These are phyloP conservation scores for Aspergillus nanangensis DNA, from an alignment of 495 filamentous ascomycete species.

Conservation along the genomic window DNA sequence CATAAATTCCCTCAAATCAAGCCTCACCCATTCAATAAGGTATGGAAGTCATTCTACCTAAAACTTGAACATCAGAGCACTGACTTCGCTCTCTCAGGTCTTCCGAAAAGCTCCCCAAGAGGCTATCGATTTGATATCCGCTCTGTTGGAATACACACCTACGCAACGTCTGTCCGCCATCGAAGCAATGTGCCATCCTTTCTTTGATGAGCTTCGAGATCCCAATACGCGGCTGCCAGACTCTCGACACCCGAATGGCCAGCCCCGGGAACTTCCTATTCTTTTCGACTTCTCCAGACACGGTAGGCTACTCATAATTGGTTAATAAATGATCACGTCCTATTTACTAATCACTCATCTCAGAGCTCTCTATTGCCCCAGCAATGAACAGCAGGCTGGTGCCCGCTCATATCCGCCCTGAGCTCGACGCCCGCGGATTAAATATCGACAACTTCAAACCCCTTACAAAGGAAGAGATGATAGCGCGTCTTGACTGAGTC, in stretches of 20 bases:
- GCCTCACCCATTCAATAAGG: conserved; percentile 97
- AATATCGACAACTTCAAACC: conserved; percentile 94
- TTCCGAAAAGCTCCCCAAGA: conserved; percentile 91
- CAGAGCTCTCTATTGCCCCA: conserved; percentile 93
- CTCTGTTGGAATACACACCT: conserved; percentile 91
- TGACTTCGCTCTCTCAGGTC: conserved; percentile 47
- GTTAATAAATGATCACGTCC: no score
- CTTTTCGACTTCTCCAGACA: conserved; percentile 94
- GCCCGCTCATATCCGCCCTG: conserved; percentile 71
- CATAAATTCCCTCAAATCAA: conserved; percentile 99
- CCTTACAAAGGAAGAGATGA: conserved; percentile 89
- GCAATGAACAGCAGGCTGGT: conserved; percentile 83
- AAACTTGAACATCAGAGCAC: not conserved
- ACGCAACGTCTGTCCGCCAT: conserved; percentile 91
- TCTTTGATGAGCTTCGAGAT: conserved; percentile 95
- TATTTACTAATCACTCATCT: not conserved
- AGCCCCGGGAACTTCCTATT: conserved; percentile 72
- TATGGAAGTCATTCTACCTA: conserved; percentile 23
- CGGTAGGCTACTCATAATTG: conserved; percentile 58
- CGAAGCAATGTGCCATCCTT: conserved; percentile 96
- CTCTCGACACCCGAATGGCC: conserved; percentile 77
- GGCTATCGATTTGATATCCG: conserved; percentile 93
- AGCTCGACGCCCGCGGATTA: conserved; percentile 70
- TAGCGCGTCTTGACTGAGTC: conserved; percentile 91
- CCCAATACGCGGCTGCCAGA: conserved; percentile 85